Evolutionary conservation across 257 asterid genomes (phyloP), one percentile per base, ranked within the genome.

Genomic region (Solanum piurae): DNA sequence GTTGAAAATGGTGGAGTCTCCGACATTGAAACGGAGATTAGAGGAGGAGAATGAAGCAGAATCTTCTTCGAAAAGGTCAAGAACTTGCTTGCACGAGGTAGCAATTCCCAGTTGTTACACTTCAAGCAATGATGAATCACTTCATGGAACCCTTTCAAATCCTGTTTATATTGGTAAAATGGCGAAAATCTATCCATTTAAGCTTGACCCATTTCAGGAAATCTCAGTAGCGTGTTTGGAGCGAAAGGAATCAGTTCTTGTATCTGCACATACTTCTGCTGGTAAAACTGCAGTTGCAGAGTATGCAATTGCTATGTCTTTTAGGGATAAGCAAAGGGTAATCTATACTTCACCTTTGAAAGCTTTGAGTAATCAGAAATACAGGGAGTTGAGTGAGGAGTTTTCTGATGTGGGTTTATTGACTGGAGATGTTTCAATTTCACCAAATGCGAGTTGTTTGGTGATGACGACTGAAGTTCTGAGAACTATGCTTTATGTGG

Each of bases 231-330:
- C 99, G 4, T 95, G 99, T 92, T 90, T 97, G 91, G 99, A 97
- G 85, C 89, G 99, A 60, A 94, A 95, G 5, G 99, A 97, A 83
- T 95, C 99, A 5, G 91, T 97, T 75, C 88, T 97, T 87, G 99
- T 97, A 55, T 97, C 99, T 1, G 99, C 99, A 10, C 99, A 97
- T 91, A 97, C 99, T 86, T 97, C 99, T 27, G 99, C 99, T n/a
- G 98, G 99, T 10, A 97, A 97, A 94, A 97, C 99, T 58, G 99
- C 99, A 1, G 99, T 97, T 33, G 99, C 99, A 6, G 99, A 97
- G 90, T 97, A 97, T 86, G 99, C 99, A n/a, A 95, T 97, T 46
- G 99, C 99, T 42, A 97, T 97, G 99, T 91, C 98, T 2, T 97
- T 97, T 79, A 91, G 98, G 88, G 98, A 97, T 55, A 95, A 95